Evolutionary conservation across 306 rosid genomes (phyloP), one percentile per base, ranked within the genome.

Genomic region (Lotus japonicus): DNA sequence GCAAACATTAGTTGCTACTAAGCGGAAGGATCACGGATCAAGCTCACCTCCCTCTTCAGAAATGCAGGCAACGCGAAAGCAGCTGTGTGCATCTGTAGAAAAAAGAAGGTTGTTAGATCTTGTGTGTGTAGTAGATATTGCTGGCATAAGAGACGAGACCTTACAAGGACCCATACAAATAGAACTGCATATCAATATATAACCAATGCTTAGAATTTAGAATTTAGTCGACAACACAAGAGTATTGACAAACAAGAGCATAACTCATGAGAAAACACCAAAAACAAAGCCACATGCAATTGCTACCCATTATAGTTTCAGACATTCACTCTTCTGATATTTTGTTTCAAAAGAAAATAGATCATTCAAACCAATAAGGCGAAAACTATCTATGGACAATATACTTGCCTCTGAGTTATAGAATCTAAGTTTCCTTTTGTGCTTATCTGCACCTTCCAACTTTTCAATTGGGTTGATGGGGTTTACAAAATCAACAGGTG

Each of bases 391-490:
- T 51, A 18, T 41, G 43, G 4, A 61, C 12, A 4, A 2, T 63
- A 59, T 51, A 38, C 61, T 60, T 73, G 85, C 99, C 92, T 95
- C 86, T 8, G 99, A 95, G 82, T 90, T 95, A 17, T 95, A 95
- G 82, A 88, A 95, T 68, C 78, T 75, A 31, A 90, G 95, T 65
- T 95, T 94, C 76, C 99, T 85, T 76, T 60, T 79, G 41, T 86
- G 89, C 42, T 82, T 64, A 67, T 78, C 73, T 67, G 96, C 97
- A 76, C 95, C 95, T 68, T 80, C 83, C 41, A 95, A 66, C 70
- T 90, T 85, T 83, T 95, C 99, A 56, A 95, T 90, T 50, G 96
- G 91, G 68, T 95, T 95, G 83, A 87, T 82, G 16, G 99, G 99
- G 50, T 81, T 82, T 66, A 55, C 79, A 68, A 95, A 91, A 80